Conservation (phyloP, 441 rosid species). For the Jatropha podagrica region DNA sequence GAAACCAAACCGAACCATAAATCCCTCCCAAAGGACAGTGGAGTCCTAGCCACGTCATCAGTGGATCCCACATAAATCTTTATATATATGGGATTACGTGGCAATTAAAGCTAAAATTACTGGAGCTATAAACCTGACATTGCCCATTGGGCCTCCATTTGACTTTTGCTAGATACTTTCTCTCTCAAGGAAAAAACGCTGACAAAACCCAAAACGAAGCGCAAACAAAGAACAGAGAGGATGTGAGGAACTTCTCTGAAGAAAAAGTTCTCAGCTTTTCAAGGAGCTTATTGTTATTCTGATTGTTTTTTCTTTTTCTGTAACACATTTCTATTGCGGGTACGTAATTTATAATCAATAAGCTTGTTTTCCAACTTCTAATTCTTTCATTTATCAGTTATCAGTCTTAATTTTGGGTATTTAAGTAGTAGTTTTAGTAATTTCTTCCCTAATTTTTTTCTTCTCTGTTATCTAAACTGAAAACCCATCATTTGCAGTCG, state of each 20-base stretch:
- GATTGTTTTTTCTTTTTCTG: not conserved
- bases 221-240: not conserved
- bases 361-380: not conserved
- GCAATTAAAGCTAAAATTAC: not conserved
- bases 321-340: not conserved
- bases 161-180: not conserved
- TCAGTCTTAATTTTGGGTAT: not conserved
- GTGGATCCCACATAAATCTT: not conserved
- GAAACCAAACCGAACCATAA: too few relatives aligned
- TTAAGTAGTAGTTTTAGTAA: not conserved
- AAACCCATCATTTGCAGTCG: slow-evolving; percentile 9
- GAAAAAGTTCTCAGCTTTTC: not conserved
- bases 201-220: not conserved
- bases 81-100: not conserved
- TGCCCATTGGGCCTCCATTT: slow-evolving; percentile 10
- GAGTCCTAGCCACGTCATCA: not conserved
- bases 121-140: not conserved
- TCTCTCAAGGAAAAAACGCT: not conserved
- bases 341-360: slow-evolving; percentile 1
- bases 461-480: not conserved
- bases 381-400: not conserved
- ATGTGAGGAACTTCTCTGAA: not conserved
- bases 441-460: not conserved
- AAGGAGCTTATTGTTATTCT: not conserved
- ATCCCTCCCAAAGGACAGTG: too few relatives aligned